Evolutionary conservation across 2,329 filamentous ascomycete species (phyloP), one percentile per base, ranked within the genome.

Genomic region (Exophiala calicioides): DNA sequence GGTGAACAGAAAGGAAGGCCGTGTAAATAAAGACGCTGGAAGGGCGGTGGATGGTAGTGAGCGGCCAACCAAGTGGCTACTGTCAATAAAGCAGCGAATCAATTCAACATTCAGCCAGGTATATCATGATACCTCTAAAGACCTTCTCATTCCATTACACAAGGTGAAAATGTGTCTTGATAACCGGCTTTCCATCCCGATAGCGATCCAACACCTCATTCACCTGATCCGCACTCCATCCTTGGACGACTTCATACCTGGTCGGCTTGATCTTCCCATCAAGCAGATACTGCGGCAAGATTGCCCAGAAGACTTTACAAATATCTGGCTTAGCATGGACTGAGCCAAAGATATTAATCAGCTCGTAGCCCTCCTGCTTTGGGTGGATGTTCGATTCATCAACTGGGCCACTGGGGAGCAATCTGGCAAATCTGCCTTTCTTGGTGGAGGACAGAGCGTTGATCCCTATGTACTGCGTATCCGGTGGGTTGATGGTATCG

Each of bases 191-290:
- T 10, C 64, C 65, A 57, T 69, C 64, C 18, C 62, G 48, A 59
- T 70, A 71, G 9, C 54, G 56, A 61, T 72, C 68, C 39, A 72
- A 47, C 6, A 65, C 60, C 36, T 60, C 56, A 54, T 72, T 71
- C 3, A 68, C 63, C 44, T 61, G 63, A 4, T 58, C 62, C 3
- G 57, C 59, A 43, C 61, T 57, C 44, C 68, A 50, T 0, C 64
- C 68, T 27, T 69, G 45, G 21, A 66, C 59, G 9, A 66, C 60
- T 5, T 51, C 57, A 58, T 60, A 69, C 15, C 35, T 44, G n/a
- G 58, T 33, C 12, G 66, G 60, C 50, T 52, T 60, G 24, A 72
- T 19, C 31, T 45, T 50, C 15, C 30, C 33, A 8, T 52, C 50
- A 5, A 37, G 20, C 50, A 56, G 23, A n/a, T 43, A 53, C 18